A percentile compares a stretch with the other conserved stretches of the same genome.
Conservation (phyloP, 108 stramenopile genomes). For the Cyclostephanos tholiformis region DNA sequence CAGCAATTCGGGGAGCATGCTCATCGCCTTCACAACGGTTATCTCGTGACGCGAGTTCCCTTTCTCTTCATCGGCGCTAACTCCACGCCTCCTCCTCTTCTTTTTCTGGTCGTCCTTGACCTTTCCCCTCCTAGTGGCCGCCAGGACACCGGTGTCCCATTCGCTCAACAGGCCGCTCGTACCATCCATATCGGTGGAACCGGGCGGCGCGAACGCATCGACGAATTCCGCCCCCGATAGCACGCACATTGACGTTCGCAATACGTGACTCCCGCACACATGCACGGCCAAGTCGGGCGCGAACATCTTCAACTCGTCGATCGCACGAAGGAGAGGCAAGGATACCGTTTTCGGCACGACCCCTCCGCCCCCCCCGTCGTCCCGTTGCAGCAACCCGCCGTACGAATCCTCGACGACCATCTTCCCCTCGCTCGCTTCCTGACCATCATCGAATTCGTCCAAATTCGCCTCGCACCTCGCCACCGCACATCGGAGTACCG, state of each 20-base stretch:
- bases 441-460: conserved; percentile 40
- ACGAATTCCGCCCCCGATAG: conserved; percentile 72
- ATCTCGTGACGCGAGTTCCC: conserved; percentile 41
- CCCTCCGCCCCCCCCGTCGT: conserved; percentile 20
- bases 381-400: conserved; percentile 20
- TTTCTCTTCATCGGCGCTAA: conserved; percentile 14
- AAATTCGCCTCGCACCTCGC: conserved; percentile 52
- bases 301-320: conserved; percentile 65
- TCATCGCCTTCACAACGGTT: conserved; percentile 26
- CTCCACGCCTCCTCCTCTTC: conserved; percentile 29
- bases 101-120: conserved; percentile 58
- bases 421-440: conserved; percentile 50
- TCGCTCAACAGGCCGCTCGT: conserved; percentile 24
- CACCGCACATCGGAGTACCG: conserved; percentile 58
- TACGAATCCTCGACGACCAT: conserved; percentile 59
- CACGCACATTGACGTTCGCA: conserved; percentile 74
- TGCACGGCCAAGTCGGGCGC: conserved; percentile 71
- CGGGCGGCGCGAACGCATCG: conserved; percentile 27
- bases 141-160: conserved; percentile 44
- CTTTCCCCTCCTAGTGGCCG: conserved; percentile 61
- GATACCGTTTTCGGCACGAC: conserved; percentile 44
- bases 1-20: conserved; percentile 37
- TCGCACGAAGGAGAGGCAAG: conserved; percentile 49
- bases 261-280: conserved; percentile 85
- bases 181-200: conserved; percentile 12